Percentiles rank a stretch among this genome's conserved stretches.
Conservation (phyloP, 768 basidiomycete genomes). For the Rhodocollybia butyracea region DNA sequence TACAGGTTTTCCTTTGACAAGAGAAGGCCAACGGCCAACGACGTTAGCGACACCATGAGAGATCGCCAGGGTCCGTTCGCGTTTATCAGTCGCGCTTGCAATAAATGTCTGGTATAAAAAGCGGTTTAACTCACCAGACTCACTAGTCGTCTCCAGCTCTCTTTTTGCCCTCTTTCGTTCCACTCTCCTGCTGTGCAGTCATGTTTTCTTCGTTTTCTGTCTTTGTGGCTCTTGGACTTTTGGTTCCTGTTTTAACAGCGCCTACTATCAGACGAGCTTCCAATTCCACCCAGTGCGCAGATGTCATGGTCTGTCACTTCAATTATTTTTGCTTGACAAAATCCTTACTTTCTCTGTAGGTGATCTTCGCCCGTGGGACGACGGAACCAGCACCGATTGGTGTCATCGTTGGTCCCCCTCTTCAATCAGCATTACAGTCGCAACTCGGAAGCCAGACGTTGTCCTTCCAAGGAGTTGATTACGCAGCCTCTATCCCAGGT, state of each 20-base stretch:
- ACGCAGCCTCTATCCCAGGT: conserved; percentile 31
- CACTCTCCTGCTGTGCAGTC: background rate
- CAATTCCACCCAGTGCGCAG: background rate
- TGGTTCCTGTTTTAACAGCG: background rate
- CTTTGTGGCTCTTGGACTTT: background rate
- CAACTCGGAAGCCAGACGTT: conserved; percentile 26
- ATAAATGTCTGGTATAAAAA: too few relatives aligned
- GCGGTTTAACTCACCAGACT: too few relatives aligned
- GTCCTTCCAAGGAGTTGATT: conserved; percentile 34
- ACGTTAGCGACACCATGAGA: too few relatives aligned
- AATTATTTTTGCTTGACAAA: background rate
- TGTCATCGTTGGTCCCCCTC: conserved; percentile 33
- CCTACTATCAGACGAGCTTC: background rate
- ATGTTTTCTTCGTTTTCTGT: background rate
- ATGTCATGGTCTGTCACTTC: background rate
- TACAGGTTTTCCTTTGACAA: too few relatives aligned
- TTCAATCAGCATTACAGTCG: conserved; percentile 25
- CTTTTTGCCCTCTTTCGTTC: background rate
- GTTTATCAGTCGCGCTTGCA: too few relatives aligned
- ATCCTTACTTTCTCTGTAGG: conserved; percentile 7
- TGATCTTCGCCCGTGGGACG: conserved; percentile 37
- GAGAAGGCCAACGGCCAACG: too few relatives aligned
- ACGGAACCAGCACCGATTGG: conserved; percentile 30
- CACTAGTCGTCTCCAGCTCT: too few relatives aligned
- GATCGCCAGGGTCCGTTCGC: too few relatives aligned